phyloP scores from a whole-genome alignment of 768 basidiomycete species.

The Leccinum arenicola region DNA sequence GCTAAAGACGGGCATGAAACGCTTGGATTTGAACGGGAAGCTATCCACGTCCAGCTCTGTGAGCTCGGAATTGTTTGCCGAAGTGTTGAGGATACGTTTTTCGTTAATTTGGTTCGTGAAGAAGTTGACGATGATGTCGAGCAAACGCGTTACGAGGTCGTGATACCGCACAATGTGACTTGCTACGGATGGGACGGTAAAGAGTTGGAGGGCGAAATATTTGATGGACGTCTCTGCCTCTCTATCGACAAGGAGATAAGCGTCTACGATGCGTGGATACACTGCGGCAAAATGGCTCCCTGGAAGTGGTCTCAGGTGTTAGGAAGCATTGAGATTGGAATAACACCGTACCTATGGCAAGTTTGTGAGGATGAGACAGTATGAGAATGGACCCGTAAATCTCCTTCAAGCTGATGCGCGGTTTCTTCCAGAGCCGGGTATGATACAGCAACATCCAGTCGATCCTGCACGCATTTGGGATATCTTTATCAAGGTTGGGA shows the following conservation, averaged over 20 bases:
- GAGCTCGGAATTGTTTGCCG: conserved; percentile 17
- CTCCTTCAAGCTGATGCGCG: conserved; percentile 76
- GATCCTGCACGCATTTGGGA: conserved; percentile 57
- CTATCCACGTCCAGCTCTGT: conserved; percentile 72
- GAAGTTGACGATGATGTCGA: conserved; percentile 84
- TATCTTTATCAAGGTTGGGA: conserved; percentile 36
- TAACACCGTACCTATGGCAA: conserved; percentile 61
- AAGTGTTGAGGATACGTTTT: conserved; percentile 53
- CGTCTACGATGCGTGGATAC: conserved; percentile 84
- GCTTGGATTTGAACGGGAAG: conserved; percentile 88
- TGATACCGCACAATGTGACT: conserved; percentile 73
- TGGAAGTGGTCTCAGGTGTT: conserved; percentile 29
- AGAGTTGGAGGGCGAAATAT: conserved; percentile 89
- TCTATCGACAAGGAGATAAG: conserved; percentile 88
- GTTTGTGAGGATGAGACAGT: conserved; percentile 69
- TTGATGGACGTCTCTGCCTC: conserved; percentile 96
- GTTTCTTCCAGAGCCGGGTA: conserved; percentile 81
- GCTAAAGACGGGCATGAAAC: conserved; percentile 93
- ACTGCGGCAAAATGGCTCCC: conserved; percentile 82
- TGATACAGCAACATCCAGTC: conserved; percentile 82
- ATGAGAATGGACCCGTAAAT: conserved; percentile 75
- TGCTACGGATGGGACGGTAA: conserved; percentile 86
- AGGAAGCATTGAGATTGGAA: not conserved
- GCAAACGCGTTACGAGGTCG: conserved; percentile 70
- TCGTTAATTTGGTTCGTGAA: conserved; percentile 87